These are phyloP conservation scores for Mycosphaerelloides madeirae DNA, from an alignment of 2,329 filamentous ascomycete genomes.

Conservation along the genomic window DNA sequence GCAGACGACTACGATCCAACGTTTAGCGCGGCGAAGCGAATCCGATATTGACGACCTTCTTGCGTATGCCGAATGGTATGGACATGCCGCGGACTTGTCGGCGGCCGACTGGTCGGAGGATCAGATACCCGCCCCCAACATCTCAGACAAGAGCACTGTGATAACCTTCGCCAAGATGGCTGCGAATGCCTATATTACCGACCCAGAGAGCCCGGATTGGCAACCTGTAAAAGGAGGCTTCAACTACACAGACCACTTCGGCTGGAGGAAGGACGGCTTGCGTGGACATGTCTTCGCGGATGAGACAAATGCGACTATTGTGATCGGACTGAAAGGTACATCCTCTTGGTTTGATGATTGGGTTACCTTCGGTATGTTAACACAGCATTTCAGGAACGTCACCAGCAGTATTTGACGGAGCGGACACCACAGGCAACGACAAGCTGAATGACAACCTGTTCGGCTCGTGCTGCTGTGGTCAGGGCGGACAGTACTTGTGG, in stretches of 20 bases:
- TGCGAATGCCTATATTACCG: conserved; percentile 78
- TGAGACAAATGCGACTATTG: conserved; percentile 75
- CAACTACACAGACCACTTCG: conserved; percentile 84
- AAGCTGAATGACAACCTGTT: conserved; percentile 97
- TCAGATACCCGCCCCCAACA: conserved; percentile 69
- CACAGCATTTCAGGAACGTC: conserved; percentile 20
- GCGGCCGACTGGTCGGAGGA: conserved; percentile 79
- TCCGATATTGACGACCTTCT: conserved; percentile 75
- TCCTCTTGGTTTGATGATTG: conserved; percentile 13
- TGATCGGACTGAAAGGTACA: conserved; percentile 82
- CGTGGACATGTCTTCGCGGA: conserved; percentile 91
- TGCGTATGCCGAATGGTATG: conserved; percentile 63
- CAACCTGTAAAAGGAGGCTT: conserved; percentile 71
- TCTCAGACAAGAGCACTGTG: conserved; percentile 80
- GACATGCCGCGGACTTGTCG: conserved; percentile 62
- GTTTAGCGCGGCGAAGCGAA: conserved; percentile 72
- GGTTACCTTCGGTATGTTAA: background rate
- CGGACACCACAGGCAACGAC: conserved; percentile 93
- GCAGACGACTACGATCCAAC: conserved; percentile 62
- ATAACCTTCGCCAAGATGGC: conserved; percentile 83
- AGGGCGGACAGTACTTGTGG: conserved; percentile 87
- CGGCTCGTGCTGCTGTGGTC: conserved; percentile 95
- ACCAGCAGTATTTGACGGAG: conserved; percentile 89
- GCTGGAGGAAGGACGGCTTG: conserved; percentile 84
- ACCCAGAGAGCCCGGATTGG: conserved; percentile 71